Percentiles rank a stretch among this genome's conserved stretches.
phyloP scores from a whole-genome alignment of 2,329 filamentous ascomycete species.

The Lomentospora prolificans region DNA sequence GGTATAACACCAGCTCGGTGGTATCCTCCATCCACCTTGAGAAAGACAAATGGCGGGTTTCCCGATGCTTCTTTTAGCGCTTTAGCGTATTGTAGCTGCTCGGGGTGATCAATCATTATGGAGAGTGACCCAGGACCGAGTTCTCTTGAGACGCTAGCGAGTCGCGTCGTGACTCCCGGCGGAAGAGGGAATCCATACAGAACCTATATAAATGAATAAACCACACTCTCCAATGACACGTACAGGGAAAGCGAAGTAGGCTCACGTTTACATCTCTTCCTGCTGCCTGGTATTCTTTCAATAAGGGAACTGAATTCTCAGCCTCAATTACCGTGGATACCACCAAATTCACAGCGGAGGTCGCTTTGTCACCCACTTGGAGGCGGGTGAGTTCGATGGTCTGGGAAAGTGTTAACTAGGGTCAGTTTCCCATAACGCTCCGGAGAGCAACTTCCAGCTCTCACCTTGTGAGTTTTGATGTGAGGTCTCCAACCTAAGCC shows the following conservation, averaged over 20 bases:
- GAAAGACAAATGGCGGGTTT: constrained; percentile 45
- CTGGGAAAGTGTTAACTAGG: constrained; percentile 26
- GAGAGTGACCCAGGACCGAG: constrained; percentile 49
- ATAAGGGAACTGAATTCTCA: constrained; percentile 52
- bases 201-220: constrained; percentile 29
- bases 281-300: constrained; percentile 44
- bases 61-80: constrained; percentile 30
- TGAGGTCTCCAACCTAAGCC: constrained; percentile 63
- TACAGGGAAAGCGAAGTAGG: constrained; percentile 4
- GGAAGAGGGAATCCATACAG: constrained; percentile 65
- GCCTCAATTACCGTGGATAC: constrained; percentile 68
- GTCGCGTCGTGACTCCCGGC: constrained; percentile 47
- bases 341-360: constrained; percentile 48
- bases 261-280: constrained; percentile 51
- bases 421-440: constrained; percentile 3
- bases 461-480: constrained; percentile 75
- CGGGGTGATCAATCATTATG: constrained; percentile 60
- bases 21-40: constrained; percentile 69
- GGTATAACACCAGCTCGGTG: constrained; percentile 58
- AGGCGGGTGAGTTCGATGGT: constrained; percentile 56
- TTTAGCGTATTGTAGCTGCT: constrained; percentile 44
- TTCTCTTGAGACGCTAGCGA: constrained; percentile 43
- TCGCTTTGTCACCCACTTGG: constrained; percentile 52
- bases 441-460: constrained; percentile 5
- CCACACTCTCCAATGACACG: neutral